Conservation (phyloP, 179 eudicot species). For the Beta lomatogona region DNA sequence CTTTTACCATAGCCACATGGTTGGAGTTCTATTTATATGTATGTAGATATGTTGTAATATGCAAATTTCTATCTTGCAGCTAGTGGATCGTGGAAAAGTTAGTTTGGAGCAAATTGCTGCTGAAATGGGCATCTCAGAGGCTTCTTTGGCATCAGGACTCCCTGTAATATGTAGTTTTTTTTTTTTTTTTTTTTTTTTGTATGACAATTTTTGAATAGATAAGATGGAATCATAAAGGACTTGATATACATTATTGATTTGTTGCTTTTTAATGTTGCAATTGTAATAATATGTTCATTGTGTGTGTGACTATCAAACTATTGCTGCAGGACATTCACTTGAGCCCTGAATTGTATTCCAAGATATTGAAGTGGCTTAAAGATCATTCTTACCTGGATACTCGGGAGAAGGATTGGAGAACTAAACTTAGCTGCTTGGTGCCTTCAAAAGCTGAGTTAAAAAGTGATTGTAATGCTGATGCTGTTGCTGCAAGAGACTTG, state of each 20-base stretch:
- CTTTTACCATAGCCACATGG: not conserved
- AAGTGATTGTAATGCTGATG: slow-evolving; percentile 45
- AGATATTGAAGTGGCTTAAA: slow-evolving; percentile 69
- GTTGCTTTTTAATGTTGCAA: not conserved
- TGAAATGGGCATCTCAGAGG: slow-evolving; percentile 61
- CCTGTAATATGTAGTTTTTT: slow-evolving; percentile 49
- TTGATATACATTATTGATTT: too few relatives aligned
- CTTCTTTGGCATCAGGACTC: slow-evolving; percentile 58
- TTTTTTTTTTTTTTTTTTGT: slow-evolving; percentile 3
- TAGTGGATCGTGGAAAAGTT: slow-evolving; percentile 74
- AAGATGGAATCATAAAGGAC: slow-evolving; percentile 9
- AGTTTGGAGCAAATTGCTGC: slow-evolving; percentile 63
- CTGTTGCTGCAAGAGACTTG: slow-evolving; percentile 41
- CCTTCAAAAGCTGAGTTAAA: slow-evolving; percentile 44
- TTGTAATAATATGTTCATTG: slow-evolving; percentile 11
- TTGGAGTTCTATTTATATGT: not conserved
- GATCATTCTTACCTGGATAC: slow-evolving; percentile 56
- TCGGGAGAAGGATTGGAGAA: slow-evolving; percentile 46
- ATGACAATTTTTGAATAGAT: slow-evolving; percentile 27
- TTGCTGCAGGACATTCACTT: slow-evolving; percentile 57
- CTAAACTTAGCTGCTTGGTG: slow-evolving; percentile 43
- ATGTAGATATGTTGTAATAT: slow-evolving; percentile 1
- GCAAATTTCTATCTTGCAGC: slow-evolving; percentile 42
- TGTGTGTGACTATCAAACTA: slow-evolving; percentile 8
- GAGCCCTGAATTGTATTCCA: slow-evolving; percentile 55